Evolutionary conservation across 306 rosid species (phyloP), one percentile per base, ranked within the genome.

Genomic region (Prunus fruticosa): DNA sequence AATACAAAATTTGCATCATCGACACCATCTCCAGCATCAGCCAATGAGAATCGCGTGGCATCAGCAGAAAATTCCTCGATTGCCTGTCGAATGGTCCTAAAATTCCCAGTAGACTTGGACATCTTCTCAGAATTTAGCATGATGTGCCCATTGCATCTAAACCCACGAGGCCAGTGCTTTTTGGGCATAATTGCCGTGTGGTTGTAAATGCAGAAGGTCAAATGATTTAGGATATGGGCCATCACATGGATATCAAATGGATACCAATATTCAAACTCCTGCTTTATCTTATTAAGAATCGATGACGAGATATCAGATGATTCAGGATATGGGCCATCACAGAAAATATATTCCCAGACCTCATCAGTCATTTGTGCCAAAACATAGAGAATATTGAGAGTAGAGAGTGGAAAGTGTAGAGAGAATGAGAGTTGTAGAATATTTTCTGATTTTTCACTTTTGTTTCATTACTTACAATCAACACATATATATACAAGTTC

Each of bases 81-180:
- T 71, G 96, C 93, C 78, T 93, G 84, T 63, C 90, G 86, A 65
- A 93, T 45, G 23, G 98, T 93, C 87, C 89, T 88, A 83, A 93
- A 93, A 81, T 93, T 93, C 80, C 98, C 98, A 0, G 96, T 91
- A 46, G 98, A 93, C 86, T 93, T 93, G 68, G 98, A 93, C 98
- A 93, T 93, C 83, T 93, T 93, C 81, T 89, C 92, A 8, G 93
- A 86, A 80, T 93, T 93, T 64, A 93, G 93, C 96, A 91, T 91
- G 65, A 89, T 88, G 85, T 91, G 96, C 15, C 98, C 98, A 71
- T 93, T 93, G 81, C 96, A 89, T 91, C 97, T 87, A 65, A 89
- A 93, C 74, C 96, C 98, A 22, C 91, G 81, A 60, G 98, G 98
- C 98, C 98, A 93, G 76, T 91, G 90, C 67, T 58, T 83, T 78